Percentiles rank a stretch among this genome's conserved stretches.
These are phyloP conservation scores for Myriosclerotinia duriaeana DNA, from an alignment of 2,329 filamentous ascomycete genomes.

Conservation along the genomic window DNA sequence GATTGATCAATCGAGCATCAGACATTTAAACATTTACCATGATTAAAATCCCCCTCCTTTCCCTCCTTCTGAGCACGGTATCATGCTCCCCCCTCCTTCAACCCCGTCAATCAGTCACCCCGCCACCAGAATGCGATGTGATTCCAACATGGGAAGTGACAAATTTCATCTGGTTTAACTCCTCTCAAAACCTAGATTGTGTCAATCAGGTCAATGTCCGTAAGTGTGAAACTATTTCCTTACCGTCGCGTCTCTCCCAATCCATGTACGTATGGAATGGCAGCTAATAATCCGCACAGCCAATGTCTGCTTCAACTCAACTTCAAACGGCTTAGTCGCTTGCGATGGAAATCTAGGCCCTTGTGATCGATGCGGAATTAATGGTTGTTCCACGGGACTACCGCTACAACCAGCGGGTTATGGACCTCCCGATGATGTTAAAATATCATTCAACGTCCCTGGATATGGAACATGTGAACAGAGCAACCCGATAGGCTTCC, in stretches of 20 bases:
- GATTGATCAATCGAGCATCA: neutral
- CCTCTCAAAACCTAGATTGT: slow-evolving; percentile 8
- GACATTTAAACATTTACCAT: neutral
- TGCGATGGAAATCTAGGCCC: neutral
- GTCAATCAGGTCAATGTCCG: neutral
- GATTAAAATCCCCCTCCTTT: neutral
- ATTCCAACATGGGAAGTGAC: slow-evolving; percentile 13
- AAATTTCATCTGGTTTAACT: neutral
- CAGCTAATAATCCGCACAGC: neutral
- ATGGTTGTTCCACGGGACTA: neutral
- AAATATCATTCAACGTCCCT: neutral
- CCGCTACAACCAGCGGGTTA: neutral
- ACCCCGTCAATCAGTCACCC: neutral
- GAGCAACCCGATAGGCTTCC: neutral
- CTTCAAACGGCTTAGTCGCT: neutral
- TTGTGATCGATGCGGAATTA: neutral
- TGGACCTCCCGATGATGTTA: neutral
- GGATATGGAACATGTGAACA: neutral
- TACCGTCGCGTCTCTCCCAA: neutral
- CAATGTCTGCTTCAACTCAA: neutral
- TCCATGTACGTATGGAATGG: neutral
- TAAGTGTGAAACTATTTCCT: neutral
- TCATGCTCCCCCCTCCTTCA: neutral
- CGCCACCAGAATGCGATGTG: slow-evolving; percentile 11
- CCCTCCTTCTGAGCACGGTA: neutral